Percentiles rank a stretch among this genome's conserved stretches.
Evolutionary conservation across 169 alveolate species (phyloP).

Genomic region (Theileria orientalis): DNA sequence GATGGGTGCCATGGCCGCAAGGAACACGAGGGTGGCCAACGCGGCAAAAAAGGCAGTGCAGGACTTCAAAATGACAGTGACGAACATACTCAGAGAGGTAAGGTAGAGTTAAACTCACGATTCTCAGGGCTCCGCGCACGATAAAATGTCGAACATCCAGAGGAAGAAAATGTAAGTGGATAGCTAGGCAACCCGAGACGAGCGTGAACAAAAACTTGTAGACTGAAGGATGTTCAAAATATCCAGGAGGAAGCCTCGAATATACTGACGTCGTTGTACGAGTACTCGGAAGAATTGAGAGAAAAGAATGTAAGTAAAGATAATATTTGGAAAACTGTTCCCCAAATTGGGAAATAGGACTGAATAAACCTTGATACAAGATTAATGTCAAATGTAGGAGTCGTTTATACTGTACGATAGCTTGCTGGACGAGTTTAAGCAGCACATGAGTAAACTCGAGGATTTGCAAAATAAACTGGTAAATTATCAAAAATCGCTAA

Average conservation of each 20-base stretch:
- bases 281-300: conserved; percentile 48
- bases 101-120: neutral
- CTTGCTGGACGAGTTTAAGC: conserved; percentile 50
- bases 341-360: no score
- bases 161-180: conserved; percentile 17
- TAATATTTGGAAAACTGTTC: no score
- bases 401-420: conserved; percentile 48
- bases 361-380: no score
- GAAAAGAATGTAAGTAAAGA: conserved; percentile 18
- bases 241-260: conserved; percentile 32
- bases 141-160: conserved; percentile 12
- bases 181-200: neutral
- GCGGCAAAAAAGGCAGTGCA: conserved; percentile 44
- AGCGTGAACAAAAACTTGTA: neutral
- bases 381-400: conserved; percentile 40
- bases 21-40: conserved; percentile 67
- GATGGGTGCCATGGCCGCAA: conserved; percentile 70
- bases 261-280: conserved; percentile 45
- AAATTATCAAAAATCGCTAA: conserved; percentile 2
- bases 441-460: conserved; percentile 48
- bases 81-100: conserved; percentile 32
- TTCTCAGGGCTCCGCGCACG: conserved; percentile 2
- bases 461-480: conserved; percentile 16
- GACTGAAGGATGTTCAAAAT: conserved; percentile 35
- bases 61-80: conserved; percentile 39